A percentile compares a stretch with the other conserved stretches of the same genome.
Conservation (phyloP, 768 basidiomycete species). For the Ramaria rubella region DNA sequence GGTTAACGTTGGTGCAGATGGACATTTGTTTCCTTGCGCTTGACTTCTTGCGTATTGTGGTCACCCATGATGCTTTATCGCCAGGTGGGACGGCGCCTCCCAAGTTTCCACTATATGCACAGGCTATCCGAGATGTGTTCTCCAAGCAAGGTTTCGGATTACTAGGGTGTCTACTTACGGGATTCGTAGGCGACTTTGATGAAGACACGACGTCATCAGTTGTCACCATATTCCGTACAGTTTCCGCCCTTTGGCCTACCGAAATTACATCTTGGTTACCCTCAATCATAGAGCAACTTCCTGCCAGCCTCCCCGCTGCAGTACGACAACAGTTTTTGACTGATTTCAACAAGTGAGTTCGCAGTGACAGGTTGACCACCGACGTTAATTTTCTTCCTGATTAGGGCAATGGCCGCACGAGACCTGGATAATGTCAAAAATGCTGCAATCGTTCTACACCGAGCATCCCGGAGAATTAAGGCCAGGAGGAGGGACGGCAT, state of each 20-base stretch:
- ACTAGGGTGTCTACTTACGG: constrained; percentile 59
- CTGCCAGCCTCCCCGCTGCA: constrained; percentile 50
- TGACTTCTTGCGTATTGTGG: constrained; percentile 68
- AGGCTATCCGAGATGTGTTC: constrained; percentile 53
- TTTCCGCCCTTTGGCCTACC: constrained; percentile 59
- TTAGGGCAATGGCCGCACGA: constrained; percentile 55
- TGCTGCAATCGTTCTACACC: constrained; percentile 60
- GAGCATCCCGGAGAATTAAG: constrained; percentile 51
- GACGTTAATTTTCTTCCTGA: constrained; percentile 12
- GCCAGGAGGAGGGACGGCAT: constrained; percentile 7
- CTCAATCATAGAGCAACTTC: constrained; percentile 62
- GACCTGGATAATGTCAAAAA: constrained; percentile 81
- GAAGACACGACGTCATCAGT: constrained; percentile 73
- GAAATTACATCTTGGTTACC: constrained; percentile 71
- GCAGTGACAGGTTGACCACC: background rate
- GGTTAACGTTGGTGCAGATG: constrained; percentile 75
- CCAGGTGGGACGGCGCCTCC: constrained; percentile 40
- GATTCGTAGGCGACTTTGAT: constrained; percentile 82
- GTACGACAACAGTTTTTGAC: constrained; percentile 67
- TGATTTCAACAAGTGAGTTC: constrained; percentile 67
- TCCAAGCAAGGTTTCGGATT: constrained; percentile 70
- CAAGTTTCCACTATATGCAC: constrained; percentile 56
- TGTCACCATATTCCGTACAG: constrained; percentile 67
- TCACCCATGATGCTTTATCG: constrained; percentile 66
- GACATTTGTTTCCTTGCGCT: constrained; percentile 79